A percentile compares a stretch with the other conserved stretches of the same genome.
Evolutionary conservation across 805 yeast genomes (phyloP).

Genomic region (Sungouiozyma ichnusensis): DNA sequence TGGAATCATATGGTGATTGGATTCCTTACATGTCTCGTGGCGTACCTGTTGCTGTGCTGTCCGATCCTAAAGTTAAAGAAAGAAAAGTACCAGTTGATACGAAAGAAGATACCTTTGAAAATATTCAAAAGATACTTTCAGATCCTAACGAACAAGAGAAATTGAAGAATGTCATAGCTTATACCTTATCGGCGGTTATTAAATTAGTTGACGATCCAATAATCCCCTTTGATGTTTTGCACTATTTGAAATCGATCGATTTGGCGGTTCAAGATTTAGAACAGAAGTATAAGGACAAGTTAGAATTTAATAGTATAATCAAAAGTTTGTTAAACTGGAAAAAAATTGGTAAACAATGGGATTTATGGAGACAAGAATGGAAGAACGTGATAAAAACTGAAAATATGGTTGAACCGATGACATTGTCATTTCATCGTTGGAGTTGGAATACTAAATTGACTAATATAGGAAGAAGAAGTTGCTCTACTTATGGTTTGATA

Average conservation of each 20-base stretch:
- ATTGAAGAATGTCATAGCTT: conserved; percentile 45
- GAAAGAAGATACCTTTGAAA: conserved; percentile 53
- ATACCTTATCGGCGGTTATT: conserved; percentile 41
- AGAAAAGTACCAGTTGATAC: conserved; percentile 49
- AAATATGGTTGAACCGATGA: conserved; percentile 55
- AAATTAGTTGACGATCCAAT: conserved; percentile 62
- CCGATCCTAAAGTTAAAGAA: conserved; percentile 9
- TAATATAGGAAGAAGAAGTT: conserved; percentile 40
- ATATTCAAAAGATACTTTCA: conserved; percentile 28
- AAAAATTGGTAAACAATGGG: conserved; percentile 36
- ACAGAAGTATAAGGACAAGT: conserved; percentile 10
- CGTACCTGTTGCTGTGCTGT: conserved; percentile 27
- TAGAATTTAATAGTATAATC: conserved; percentile 24
- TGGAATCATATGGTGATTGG: conserved; percentile 44
- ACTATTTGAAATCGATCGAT: conserved; percentile 35
- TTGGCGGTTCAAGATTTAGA: conserved; percentile 37
- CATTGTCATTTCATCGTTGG: conserved; percentile 58
- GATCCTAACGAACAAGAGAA: conserved; percentile 23
- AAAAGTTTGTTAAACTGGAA: conserved; percentile 33
- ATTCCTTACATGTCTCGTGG: conserved; percentile 55
- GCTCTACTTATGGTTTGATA: conserved; percentile 35
- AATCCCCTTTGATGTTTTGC: conserved; percentile 51
- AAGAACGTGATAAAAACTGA: conserved; percentile 30
- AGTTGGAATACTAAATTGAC: conserved; percentile 61
- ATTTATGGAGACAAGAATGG: conserved; percentile 55